Evolutionary conservation across 2,329 filamentous ascomycete species (phyloP).

Genomic region (Cercospora citrullina): DNA sequence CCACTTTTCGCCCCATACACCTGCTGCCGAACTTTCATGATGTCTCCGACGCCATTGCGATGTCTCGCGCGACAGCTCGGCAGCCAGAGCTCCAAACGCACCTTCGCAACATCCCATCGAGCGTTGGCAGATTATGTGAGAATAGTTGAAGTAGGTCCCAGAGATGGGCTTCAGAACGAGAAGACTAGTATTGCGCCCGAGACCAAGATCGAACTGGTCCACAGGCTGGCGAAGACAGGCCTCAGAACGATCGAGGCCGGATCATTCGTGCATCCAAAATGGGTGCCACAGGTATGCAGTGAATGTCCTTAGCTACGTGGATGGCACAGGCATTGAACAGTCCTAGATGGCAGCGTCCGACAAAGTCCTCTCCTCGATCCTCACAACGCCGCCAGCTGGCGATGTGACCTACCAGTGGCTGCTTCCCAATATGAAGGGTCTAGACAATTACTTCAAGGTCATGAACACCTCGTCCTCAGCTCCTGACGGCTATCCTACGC

Average conservation of each 20-base stretch:
- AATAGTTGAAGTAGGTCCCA: slow-evolving; percentile 77
- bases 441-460: slow-evolving; percentile 60
- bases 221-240: slow-evolving; percentile 67
- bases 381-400: slow-evolving; percentile 58
- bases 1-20: not conserved
- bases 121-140: slow-evolving; percentile 48
- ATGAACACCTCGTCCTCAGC: slow-evolving; percentile 48
- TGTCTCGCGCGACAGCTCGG: slow-evolving; percentile 13
- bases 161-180: slow-evolving; percentile 87
- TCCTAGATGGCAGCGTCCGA: slow-evolving; percentile 74
- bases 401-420: slow-evolving; percentile 76
- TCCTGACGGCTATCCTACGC: slow-evolving; percentile 53
- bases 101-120: slow-evolving; percentile 32
- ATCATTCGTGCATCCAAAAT: slow-evolving; percentile 80
- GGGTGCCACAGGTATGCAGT: slow-evolving; percentile 69
- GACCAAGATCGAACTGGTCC: slow-evolving; percentile 76
- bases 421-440: slow-evolving; percentile 72
- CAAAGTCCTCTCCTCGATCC: slow-evolving; percentile 69
- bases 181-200: slow-evolving; percentile 67
- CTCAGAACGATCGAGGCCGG: slow-evolving; percentile 75
- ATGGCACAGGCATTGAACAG: slow-evolving; percentile 12
- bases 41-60: slow-evolving; percentile 11
- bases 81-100: slow-evolving; percentile 18
- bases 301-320: not conserved
- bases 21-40: not conserved